Conservation (phyloP, 306 rosid species). For the Crataegus laevigata region DNA sequence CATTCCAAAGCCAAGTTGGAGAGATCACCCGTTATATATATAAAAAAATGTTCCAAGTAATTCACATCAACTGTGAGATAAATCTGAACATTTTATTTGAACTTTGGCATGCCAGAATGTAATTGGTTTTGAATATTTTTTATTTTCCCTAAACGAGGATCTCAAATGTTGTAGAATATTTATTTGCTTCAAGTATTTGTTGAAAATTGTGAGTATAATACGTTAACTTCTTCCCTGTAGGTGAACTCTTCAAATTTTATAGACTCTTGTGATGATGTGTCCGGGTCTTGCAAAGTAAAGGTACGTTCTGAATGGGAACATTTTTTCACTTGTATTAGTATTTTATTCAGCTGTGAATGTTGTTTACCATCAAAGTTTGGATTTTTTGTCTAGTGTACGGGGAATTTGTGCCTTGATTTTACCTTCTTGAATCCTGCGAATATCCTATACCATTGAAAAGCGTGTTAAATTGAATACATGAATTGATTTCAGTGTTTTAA, state of each 20-base stretch:
- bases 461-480: neutral
- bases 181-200: conserved; percentile 3
- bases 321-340: conserved; percentile 8
- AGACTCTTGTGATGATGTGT: conserved; percentile 20
- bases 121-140: neutral
- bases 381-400: neutral
- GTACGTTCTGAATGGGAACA: conserved; percentile 31
- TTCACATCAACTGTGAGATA: neutral
- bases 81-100: conserved; percentile 15
- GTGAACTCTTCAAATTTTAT: conserved; percentile 33
- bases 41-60: conserved; percentile 66
- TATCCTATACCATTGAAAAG: neutral
- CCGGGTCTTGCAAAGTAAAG: conserved; percentile 59
- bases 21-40: conserved; percentile 54
- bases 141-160: too few species aligned
- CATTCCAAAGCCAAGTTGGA: conserved; percentile 51
- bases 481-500: too few species aligned
- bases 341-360: conserved; percentile 2
- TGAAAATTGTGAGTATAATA: neutral
- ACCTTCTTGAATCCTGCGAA: neutral
- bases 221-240: conserved; percentile 38
- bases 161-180: neutral
- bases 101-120: conserved; percentile 7
- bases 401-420: neutral
- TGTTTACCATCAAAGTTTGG: neutral